Evolutionary conservation across 2,329 filamentous ascomycete genomes (phyloP).

Genomic region (Fusarium torreyae): DNA sequence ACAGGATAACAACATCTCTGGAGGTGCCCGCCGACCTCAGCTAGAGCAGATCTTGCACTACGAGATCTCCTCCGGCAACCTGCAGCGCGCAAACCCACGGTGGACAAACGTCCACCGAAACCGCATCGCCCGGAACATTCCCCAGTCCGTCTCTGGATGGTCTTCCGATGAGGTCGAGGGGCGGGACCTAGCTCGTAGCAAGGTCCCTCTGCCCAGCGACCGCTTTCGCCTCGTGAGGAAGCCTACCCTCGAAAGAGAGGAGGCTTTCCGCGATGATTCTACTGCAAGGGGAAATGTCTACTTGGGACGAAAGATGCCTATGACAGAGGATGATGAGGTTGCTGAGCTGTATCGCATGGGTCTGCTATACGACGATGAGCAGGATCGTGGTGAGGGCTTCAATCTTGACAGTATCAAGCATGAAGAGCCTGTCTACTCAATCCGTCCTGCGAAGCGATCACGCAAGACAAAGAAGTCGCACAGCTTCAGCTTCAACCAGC

Average conservation of each 20-base stretch:
- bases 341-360: conserved; percentile 62
- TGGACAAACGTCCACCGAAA: conserved; percentile 24
- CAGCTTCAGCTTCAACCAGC: conserved; percentile 45
- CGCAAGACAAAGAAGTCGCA: conserved; percentile 48
- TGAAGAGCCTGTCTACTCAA: conserved; percentile 57
- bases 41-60: conserved; percentile 45
- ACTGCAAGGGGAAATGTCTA: conserved; percentile 55
- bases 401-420: conserved; percentile 58
- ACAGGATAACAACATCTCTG: conserved; percentile 16
- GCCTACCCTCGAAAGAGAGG: conserved; percentile 63
- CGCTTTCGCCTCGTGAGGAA: conserved; percentile 52
- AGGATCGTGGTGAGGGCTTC: conserved; percentile 55
- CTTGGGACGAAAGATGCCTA: conserved; percentile 40
- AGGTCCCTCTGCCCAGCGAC: conserved; percentile 58
- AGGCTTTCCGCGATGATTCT: conserved; percentile 61
- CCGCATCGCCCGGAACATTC: conserved; percentile 35
- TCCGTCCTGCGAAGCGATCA: conserved; percentile 55
- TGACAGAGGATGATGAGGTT: conserved; percentile 55
- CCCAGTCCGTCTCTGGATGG: conserved; percentile 28
- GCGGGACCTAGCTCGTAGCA: conserved; percentile 54
- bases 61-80: conserved; percentile 14
- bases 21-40: conserved; percentile 39
- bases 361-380: conserved; percentile 61
- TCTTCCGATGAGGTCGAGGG: conserved; percentile 52
- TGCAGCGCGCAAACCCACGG: conserved; percentile 29